Percentiles rank a stretch among this genome's conserved stretches.
Evolutionary conservation across 2,329 filamentous ascomycete species (phyloP).

Genomic region (Westerdykella sp.): DNA sequence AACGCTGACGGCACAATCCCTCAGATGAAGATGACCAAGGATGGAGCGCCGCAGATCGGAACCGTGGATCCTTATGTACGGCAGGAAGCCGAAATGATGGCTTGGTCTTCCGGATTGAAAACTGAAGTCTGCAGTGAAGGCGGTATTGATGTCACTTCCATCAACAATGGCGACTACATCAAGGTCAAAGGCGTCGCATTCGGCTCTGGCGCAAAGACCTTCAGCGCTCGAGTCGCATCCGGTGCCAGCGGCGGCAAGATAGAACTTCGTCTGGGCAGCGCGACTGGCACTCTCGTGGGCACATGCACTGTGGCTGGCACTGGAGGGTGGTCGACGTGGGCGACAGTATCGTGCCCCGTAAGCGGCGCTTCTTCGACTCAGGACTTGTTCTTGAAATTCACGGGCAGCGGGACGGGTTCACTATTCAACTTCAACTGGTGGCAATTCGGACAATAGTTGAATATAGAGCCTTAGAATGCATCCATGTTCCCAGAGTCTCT

Average conservation of each 20-base stretch:
- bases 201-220: conserved; percentile 9
- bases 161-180: conserved; percentile 13
- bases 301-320: conserved; percentile 10
- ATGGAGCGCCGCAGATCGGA: conserved; percentile 10
- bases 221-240: conserved; percentile 9
- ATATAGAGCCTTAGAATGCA: too few species aligned
- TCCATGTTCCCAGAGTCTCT: too few species aligned
- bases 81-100: conserved; percentile 12
- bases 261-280: conserved; percentile 9
- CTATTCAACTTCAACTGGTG: conserved; percentile 15
- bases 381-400: conserved; percentile 12
- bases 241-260: conserved; percentile 11
- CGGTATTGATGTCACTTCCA: conserved; percentile 9
- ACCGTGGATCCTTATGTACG: conserved; percentile 10
- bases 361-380: conserved; percentile 11
- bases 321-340: conserved; percentile 9
- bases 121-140: conserved; percentile 12
- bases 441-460: conserved; percentile 47
- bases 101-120: conserved; percentile 9
- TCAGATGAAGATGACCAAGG: conserved; percentile 10
- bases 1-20: conserved; percentile 14
- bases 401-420: conserved; percentile 6
- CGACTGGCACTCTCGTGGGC: conserved; percentile 9
- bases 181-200: conserved; percentile 14
- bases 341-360: conserved; percentile 9